Evolutionary conservation across 371 early-diverging fungal species (phyloP).

Genomic region (Mortierella sp.): DNA sequence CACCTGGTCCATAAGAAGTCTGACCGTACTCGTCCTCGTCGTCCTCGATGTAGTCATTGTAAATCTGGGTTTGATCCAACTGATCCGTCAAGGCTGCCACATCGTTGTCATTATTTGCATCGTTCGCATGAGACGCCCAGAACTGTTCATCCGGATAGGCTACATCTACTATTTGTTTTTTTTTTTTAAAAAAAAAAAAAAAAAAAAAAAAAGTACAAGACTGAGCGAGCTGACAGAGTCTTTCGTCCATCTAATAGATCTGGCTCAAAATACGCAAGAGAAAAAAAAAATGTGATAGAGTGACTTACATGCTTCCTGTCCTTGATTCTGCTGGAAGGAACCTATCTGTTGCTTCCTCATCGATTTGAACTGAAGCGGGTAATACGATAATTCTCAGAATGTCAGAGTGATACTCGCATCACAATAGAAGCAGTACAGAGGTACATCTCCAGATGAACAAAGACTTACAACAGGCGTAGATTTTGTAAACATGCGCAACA

Average conservation of each 20-base stretch:
- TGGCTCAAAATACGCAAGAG: too few species aligned
- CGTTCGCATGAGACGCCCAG: constrained; percentile 50
- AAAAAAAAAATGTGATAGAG: not conserved
- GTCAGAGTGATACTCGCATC: not conserved
- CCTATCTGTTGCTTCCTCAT: constrained; percentile 25
- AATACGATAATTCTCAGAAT: not conserved
- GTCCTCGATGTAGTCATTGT: constrained; percentile 48
- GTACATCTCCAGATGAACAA: not conserved
- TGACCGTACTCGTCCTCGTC: constrained; percentile 49
- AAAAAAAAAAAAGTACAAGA: not conserved
- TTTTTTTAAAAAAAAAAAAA: not conserved
- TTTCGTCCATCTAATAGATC: too few species aligned
- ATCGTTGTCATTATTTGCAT: constrained; percentile 25
- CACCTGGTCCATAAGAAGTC: constrained; percentile 23
- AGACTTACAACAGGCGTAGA: constrained; percentile 72
- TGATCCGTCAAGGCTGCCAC: constrained; percentile 44
- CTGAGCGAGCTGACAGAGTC: not conserved
- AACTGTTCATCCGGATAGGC: constrained; percentile 50
- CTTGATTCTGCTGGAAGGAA: constrained; percentile 18
- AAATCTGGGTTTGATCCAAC: constrained; percentile 51
- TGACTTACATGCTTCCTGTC: constrained; percentile 31
- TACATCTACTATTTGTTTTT: constrained; percentile 20
- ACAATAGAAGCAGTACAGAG: not conserved
- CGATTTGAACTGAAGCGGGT: not conserved
- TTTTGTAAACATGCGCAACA: constrained; percentile 84